Percentiles rank a stretch among this genome's conserved stretches.
Conservation (phyloP, 2,329 filamentous ascomycete genomes). For the Fusarium sp. region DNA sequence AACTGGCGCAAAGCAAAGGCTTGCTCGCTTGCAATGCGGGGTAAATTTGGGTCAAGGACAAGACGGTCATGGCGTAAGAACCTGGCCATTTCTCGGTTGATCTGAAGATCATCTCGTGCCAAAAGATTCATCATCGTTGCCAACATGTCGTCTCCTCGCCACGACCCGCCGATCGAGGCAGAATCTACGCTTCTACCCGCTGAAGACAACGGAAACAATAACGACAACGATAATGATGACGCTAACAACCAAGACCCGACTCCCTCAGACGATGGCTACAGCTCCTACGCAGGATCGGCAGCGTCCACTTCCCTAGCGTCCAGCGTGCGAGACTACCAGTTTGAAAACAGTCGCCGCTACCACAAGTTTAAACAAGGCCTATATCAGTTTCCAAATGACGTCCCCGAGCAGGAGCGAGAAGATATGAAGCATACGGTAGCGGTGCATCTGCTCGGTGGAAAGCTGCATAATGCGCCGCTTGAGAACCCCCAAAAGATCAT, state of each 20-base stretch:
- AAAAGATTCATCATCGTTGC: no score
- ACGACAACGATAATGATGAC: neutral
- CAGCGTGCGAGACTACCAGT: conserved; percentile 54
- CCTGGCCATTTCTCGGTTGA: no score
- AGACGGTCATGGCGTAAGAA: no score
- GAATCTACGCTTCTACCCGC: neutral
- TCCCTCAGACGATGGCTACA: conserved; percentile 33
- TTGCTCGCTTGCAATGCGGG: no score
- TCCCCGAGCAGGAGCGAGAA: conserved; percentile 58
- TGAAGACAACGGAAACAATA: neutral
- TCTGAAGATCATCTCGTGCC: no score
- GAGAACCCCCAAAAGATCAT: conserved; percentile 52
- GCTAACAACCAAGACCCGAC: conserved; percentile 7
- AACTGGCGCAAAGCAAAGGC: no score
- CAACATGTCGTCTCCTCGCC: neutral
- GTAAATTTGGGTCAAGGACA: no score
- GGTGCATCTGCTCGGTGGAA: conserved; percentile 50
- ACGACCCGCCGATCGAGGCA: conserved; percentile 27
- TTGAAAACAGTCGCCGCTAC: conserved; percentile 57
- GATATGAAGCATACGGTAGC: conserved; percentile 57
- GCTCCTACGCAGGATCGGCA: conserved; percentile 12
- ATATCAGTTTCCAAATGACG: conserved; percentile 56
- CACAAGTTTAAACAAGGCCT: conserved; percentile 55
- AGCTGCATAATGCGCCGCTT: conserved; percentile 57
- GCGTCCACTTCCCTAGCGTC: conserved; percentile 39